These are phyloP conservation scores for Hansenula anomala DNA, from an alignment of 1,139 yeast species.

Conservation along the genomic window DNA sequence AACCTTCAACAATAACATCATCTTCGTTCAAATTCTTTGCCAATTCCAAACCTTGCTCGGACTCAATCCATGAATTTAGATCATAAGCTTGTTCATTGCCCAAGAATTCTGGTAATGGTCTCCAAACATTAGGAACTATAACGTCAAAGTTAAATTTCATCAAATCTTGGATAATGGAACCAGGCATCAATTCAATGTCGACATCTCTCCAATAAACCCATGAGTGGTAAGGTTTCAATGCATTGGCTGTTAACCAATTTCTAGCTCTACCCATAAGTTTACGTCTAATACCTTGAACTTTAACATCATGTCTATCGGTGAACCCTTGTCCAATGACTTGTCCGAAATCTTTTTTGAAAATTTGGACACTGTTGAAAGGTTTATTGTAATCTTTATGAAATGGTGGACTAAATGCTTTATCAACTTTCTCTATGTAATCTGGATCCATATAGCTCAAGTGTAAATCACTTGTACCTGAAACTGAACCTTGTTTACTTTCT, in stretches of 20 bases:
- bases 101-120: constrained; percentile 74
- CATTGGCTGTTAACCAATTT: constrained; percentile 77
- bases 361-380: constrained; percentile 74
- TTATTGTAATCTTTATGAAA: constrained; percentile 58
- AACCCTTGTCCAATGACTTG: constrained; percentile 85
- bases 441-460: constrained; percentile 68
- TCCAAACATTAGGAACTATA: constrained; percentile 87
- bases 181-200: constrained; percentile 81
- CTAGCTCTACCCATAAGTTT: constrained; percentile 89
- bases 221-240: constrained; percentile 78
- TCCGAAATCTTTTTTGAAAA: constrained; percentile 81
- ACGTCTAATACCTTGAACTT: constrained; percentile 84
- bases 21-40: constrained; percentile 70
- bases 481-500: constrained; percentile 27
- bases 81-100: constrained; percentile 83
- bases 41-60: constrained; percentile 62
- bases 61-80: constrained; percentile 85
- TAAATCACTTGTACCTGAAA: constrained; percentile 53
- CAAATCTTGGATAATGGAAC: constrained; percentile 70
- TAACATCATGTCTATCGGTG: constrained; percentile 83
- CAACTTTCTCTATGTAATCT: constrained; percentile 52
- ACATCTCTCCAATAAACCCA: constrained; percentile 97
- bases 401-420: constrained; percentile 56
- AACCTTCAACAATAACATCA: constrained; percentile 88
- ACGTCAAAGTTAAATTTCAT: constrained; percentile 76